phyloP scores from a whole-genome alignment of 2,329 filamentous ascomycete genomes.

The Penicillium sp. region DNA sequence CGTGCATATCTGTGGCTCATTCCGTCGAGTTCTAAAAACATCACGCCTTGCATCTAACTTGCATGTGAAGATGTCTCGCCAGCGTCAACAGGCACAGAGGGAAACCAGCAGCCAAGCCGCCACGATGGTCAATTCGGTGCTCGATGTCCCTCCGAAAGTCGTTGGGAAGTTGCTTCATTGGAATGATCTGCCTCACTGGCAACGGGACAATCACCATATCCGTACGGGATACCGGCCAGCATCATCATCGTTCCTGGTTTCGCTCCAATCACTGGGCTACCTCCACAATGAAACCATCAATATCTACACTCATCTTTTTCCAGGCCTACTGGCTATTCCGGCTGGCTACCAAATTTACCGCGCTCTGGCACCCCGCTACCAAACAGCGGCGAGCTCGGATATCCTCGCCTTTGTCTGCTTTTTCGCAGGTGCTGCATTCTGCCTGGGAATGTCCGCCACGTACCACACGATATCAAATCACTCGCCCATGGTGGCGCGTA shows the following conservation, averaged over 20 bases:
- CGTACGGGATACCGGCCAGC: slow-evolving; percentile 62
- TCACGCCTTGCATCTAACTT: slow-evolving; percentile 16
- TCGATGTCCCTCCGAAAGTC: slow-evolving; percentile 28
- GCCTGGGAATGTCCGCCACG: slow-evolving; percentile 76
- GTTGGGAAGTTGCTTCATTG: slow-evolving; percentile 46
- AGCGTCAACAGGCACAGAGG: slow-evolving; percentile 31
- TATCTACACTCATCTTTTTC: slow-evolving; percentile 69
- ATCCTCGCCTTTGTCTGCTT: slow-evolving; percentile 74
- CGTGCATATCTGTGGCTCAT: slow-evolving; percentile 14
- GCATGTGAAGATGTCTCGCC: slow-evolving; percentile 34
- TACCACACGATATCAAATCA: slow-evolving; percentile 87
- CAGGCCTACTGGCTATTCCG: slow-evolving; percentile 58
- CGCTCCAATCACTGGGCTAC: slow-evolving; percentile 58
- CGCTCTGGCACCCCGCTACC: slow-evolving; percentile 63
- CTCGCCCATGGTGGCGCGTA: slow-evolving; percentile 69
- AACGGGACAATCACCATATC: slow-evolving; percentile 68
- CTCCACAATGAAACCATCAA: slow-evolving; percentile 69
- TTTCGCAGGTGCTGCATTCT: slow-evolving; percentile 69
- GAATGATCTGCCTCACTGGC: slow-evolving; percentile 54
- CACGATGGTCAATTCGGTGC: slow-evolving; percentile 24
- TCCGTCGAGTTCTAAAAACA: slow-evolving; percentile 13
- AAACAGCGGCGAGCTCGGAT: slow-evolving; percentile 60
- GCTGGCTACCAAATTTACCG: slow-evolving; percentile 55
- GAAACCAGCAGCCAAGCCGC: slow-evolving; percentile 22
- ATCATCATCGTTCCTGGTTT: slow-evolving; percentile 60